A percentile compares a stretch with the other conserved stretches of the same genome.
phyloP scores from a whole-genome alignment of 208 protist genomes.

The Giardia muris region DNA sequence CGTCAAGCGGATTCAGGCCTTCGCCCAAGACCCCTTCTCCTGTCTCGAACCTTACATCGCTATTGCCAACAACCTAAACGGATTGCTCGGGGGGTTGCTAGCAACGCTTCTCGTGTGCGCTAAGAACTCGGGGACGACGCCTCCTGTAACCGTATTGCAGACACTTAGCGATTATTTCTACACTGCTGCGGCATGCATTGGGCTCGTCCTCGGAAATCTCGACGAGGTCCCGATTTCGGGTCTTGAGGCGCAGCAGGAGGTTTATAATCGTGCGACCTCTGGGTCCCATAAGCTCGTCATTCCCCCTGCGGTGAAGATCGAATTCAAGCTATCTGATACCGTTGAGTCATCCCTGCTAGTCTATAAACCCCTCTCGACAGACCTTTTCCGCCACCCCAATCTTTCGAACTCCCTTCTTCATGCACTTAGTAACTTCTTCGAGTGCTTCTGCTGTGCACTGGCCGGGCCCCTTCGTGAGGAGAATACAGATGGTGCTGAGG shows the following conservation, averaged over 20 bases:
- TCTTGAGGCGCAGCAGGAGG: neutral
- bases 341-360: neutral
- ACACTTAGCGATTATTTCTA: neutral
- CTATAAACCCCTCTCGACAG: neutral
- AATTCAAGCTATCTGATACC: neutral
- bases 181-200: neutral
- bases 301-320: neutral
- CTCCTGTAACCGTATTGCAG: neutral
- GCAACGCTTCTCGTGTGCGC: neutral
- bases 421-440: neutral
- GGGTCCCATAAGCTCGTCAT: neutral
- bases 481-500: neutral
- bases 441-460: neutral
- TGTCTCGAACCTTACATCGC: neutral
- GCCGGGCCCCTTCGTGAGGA: neutral
- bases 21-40: neutral
- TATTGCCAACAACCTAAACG: neutral
- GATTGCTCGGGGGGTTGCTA: neutral
- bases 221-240: neutral
- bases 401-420: neutral
- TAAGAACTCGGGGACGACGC: neutral
- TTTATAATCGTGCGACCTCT: neutral
- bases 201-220: neutral
- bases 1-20: neutral
- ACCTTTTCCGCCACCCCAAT: neutral